These are phyloP conservation scores for Hyphopichia pseudoburtonii DNA, from an alignment of 1,139 yeast genomes.

Conservation along the genomic window DNA sequence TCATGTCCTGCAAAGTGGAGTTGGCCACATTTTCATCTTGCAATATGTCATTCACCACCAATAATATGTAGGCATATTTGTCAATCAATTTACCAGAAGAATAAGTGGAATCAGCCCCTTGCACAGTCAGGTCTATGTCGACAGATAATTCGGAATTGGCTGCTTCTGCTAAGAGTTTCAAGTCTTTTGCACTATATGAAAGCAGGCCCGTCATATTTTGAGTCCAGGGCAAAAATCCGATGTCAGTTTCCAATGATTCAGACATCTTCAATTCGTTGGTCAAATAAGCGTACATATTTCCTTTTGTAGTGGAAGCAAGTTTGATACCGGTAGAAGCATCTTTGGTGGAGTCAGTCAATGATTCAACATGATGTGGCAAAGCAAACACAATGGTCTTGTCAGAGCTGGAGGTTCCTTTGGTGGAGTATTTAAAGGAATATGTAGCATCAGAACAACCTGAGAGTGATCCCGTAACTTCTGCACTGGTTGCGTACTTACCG, in stretches of 20 bases:
- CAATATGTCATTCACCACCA: conserved; percentile 53
- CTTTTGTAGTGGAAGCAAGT: conserved; percentile 64
- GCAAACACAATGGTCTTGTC: conserved; percentile 62
- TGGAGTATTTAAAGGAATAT: conserved; percentile 53
- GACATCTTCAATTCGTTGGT: conserved; percentile 49
- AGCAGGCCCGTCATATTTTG: conserved; percentile 28
- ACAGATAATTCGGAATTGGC: conserved; percentile 61
- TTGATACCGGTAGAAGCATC: conserved; percentile 47
- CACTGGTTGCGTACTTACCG: conserved; percentile 38
- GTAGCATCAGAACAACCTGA: conserved; percentile 37
- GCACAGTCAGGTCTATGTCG: conserved; percentile 53
- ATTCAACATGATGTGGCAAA: conserved; percentile 67
- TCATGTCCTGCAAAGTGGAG: conserved; percentile 40
- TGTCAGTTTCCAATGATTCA: conserved; percentile 50
- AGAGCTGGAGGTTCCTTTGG: conserved; percentile 52
- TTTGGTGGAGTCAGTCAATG: conserved; percentile 41
- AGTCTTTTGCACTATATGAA: conserved; percentile 50
- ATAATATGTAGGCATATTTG: conserved; percentile 68
- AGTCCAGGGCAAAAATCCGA: conserved; percentile 65
- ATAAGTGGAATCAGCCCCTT: conserved; percentile 54
- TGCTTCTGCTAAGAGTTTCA: conserved; percentile 49
- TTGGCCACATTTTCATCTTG: conserved; percentile 45
- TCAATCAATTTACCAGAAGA: conserved; percentile 71
- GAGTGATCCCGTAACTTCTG: conserved; percentile 29
- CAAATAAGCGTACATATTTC: conserved; percentile 60